Conservation (phyloP, 805 yeast species). For the Metschnikowia bowlesiae region DNA sequence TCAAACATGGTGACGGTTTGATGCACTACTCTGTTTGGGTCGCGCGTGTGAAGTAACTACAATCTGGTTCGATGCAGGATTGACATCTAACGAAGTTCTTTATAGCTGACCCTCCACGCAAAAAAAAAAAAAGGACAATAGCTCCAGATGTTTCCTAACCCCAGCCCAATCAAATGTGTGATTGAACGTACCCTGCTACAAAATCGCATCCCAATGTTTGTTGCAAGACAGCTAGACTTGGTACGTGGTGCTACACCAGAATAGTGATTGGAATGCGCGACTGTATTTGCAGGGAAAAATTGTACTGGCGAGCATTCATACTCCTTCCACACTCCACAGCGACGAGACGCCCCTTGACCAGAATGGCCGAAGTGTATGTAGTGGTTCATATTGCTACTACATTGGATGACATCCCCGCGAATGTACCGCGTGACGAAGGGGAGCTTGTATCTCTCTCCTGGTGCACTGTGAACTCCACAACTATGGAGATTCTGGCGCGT, state of each 20-base stretch:
- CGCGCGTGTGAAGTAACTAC: background rate
- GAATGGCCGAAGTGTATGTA: constrained; percentile 54
- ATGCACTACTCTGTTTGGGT: background rate
- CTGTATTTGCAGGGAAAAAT: constrained; percentile 2
- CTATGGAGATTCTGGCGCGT: constrained; percentile 39
- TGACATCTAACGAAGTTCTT: background rate
- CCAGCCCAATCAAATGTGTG: too few species aligned
- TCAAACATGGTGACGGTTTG: constrained; percentile 4
- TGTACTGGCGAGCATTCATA: constrained; percentile 1
- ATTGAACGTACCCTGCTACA: too few species aligned
- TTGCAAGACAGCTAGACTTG: background rate
- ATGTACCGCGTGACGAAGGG: constrained; percentile 60
- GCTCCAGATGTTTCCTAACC: background rate
- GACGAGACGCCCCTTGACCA: background rate
- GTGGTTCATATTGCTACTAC: constrained; percentile 61
- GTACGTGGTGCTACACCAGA: background rate
- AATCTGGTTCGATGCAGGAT: background rate
- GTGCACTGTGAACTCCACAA: constrained; percentile 53
- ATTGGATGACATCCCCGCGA: constrained; percentile 57
- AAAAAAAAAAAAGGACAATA: background rate
- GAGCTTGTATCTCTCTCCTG: constrained; percentile 69
- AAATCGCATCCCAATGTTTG: too few species aligned
- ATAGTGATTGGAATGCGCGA: background rate
- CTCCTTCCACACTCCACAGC: constrained; percentile 2
- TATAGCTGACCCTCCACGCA: background rate